Evolutionary conservation across 768 basidiomycete genomes (phyloP).

Genomic region (Coprinellus aureogranulatus): DNA sequence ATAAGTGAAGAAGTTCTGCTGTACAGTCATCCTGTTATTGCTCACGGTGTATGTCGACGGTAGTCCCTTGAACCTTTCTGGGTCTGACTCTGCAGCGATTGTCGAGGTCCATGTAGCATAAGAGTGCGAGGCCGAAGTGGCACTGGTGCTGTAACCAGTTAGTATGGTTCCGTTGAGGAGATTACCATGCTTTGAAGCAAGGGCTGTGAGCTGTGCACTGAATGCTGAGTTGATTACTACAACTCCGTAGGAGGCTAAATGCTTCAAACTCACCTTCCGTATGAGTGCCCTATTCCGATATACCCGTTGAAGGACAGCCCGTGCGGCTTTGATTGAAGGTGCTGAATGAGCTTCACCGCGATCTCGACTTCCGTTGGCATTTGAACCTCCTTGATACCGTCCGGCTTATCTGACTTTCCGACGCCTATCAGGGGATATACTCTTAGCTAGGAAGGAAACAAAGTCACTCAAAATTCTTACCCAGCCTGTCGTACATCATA

Average conservation of each 20-base stretch:
- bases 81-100: neutral
- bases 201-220: neutral
- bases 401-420: neutral
- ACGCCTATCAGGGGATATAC: neutral
- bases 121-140: neutral
- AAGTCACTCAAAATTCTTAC: neutral
- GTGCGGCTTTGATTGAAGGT: neutral
- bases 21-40: neutral
- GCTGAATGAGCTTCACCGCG: neutral
- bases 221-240: neutral
- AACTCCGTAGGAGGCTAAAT: neutral
- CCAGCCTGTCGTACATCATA: neutral
- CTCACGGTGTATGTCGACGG: neutral
- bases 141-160: neutral
- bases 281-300: neutral
- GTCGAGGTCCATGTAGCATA: neutral
- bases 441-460: neutral
- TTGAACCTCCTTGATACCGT: neutral
- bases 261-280: neutral
- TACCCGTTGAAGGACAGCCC: neutral
- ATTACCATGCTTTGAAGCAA: neutral
- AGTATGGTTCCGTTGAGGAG: neutral
- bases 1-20: neutral
- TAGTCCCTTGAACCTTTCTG: neutral
- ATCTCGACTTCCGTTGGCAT: neutral